A percentile compares a stretch with the other conserved stretches of the same genome.
Evolutionary conservation across 495 filamentous ascomycete species (phyloP).

Genomic region (Penicillium tannophilum): DNA sequence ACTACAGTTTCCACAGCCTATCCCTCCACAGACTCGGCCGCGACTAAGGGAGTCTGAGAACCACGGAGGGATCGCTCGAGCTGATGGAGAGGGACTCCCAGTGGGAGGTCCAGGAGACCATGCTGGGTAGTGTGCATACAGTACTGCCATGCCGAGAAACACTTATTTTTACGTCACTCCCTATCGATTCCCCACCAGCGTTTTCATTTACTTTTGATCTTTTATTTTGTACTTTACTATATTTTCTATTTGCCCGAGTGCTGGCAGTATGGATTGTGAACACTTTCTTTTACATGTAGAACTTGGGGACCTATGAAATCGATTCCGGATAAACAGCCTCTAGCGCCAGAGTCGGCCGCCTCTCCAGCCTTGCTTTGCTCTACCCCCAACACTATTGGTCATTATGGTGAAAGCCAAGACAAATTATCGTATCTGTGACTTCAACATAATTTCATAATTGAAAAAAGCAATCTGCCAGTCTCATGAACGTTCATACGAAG

Average conservation of each 20-base stretch:
- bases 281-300: no score
- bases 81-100: constrained; percentile 23
- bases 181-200: neutral
- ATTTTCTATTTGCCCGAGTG: neutral
- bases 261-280: neutral
- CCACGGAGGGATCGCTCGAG: constrained; percentile 10
- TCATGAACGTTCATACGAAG: no score
- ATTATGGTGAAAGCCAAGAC: no score
- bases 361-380: no score
- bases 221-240: no score
- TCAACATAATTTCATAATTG: no score
- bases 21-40: constrained; percentile 19
- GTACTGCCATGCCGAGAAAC: neutral
- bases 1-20: constrained; percentile 28
- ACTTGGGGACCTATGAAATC: no score
- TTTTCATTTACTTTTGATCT: neutral
- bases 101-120: neutral
- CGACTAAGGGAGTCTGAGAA: constrained; percentile 7
- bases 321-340: no score
- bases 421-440: no score
- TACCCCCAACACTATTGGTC: no score
- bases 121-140: neutral
- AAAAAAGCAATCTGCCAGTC: no score
- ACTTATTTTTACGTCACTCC: neutral
- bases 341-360: no score